Conservation (phyloP, 306 rosid genomes). For the Benincasa hispida region DNA sequence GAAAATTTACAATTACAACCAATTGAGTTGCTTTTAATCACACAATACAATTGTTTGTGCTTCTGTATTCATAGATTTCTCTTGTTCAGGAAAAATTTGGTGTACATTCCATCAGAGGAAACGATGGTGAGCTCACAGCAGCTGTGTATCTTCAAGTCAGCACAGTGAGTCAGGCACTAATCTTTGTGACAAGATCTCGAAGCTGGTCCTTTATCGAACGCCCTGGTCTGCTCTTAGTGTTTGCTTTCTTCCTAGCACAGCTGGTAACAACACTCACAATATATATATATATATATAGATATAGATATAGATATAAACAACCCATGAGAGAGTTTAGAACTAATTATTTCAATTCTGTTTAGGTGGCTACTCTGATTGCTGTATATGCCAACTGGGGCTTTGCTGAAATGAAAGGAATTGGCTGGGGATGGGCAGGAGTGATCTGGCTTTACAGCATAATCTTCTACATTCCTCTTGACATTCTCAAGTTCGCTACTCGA, state of each 20-base stretch:
- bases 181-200: constrained; percentile 77
- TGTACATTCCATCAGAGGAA: constrained; percentile 39
- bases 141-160: constrained; percentile 93
- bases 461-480: constrained; percentile 60
- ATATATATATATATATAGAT: too few relatives aligned
- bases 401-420: constrained; percentile 56
- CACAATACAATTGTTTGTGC: not conserved
- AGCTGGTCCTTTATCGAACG: constrained; percentile 82
- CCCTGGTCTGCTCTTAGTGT: constrained; percentile 49
- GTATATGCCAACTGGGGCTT: constrained; percentile 74
- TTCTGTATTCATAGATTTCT: not conserved
- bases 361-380: constrained; percentile 64
- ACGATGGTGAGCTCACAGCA: constrained; percentile 42
- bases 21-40: not conserved
- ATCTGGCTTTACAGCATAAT: constrained; percentile 71
- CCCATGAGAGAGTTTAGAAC: too few relatives aligned
- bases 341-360: too few relatives aligned
- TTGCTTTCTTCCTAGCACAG: constrained; percentile 60
- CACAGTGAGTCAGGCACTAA: constrained; percentile 81
- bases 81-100: constrained; percentile 49
- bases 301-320: too few relatives aligned
- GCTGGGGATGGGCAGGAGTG: constrained; percentile 95
- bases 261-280: constrained; percentile 22
- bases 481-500: constrained; percentile 52
- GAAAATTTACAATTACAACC: not conserved